phyloP scores from a whole-genome alignment of 2,329 filamentous ascomycete genomes.

The Ceratocystis albifundus region DNA sequence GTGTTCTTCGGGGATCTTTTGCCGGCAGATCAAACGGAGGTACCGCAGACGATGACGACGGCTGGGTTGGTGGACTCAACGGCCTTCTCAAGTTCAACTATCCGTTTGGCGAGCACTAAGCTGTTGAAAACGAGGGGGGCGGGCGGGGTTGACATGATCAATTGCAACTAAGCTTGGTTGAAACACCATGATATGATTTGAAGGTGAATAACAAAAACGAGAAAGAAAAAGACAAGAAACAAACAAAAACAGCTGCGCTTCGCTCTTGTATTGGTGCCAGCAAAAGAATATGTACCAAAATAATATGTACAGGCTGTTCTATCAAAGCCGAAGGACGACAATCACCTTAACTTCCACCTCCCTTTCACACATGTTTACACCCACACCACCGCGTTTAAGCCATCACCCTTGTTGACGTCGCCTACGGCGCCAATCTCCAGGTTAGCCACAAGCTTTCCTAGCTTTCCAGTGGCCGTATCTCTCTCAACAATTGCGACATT shows the following conservation, averaged over 20 bases:
- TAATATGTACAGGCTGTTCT: background rate
- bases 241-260: no score
- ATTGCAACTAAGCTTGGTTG: no score
- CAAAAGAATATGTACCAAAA: background rate
- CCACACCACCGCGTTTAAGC: conserved; percentile 40
- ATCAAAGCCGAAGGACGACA: background rate
- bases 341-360: background rate
- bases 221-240: no score
- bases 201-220: background rate
- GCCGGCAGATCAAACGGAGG: conserved; percentile 30
- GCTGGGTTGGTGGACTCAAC: conserved; percentile 93
- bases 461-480: conserved; percentile 42
- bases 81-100: conserved; percentile 94
- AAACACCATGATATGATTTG: background rate
- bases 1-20: conserved; percentile 58
- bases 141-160: background rate
- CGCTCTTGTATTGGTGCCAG: background rate
- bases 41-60: conserved; percentile 59
- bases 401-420: conserved; percentile 35
- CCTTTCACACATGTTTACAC: conserved; percentile 9
- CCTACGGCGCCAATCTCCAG: conserved; percentile 34
- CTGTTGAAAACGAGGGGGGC: background rate
- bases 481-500: conserved; percentile 48
- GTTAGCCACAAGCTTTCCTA: conserved; percentile 39
- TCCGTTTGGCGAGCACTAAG: conserved; percentile 55